Evolutionary conservation across 2,329 filamentous ascomycete genomes (phyloP).

Genomic region (Erysiphe neolycopersici): DNA sequence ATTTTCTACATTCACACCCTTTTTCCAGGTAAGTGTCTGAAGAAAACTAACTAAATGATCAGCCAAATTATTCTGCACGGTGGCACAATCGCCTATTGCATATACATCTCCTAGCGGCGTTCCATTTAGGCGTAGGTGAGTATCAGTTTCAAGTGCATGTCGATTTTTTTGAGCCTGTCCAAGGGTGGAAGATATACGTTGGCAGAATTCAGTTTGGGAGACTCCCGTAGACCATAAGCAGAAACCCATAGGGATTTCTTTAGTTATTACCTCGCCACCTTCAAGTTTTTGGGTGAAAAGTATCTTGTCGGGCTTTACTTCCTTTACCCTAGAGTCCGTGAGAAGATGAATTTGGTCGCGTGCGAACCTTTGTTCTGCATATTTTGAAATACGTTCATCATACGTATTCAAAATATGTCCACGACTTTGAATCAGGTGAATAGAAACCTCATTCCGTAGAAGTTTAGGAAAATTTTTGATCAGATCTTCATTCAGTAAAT

Average conservation of each 20-base stretch:
- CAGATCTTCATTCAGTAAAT: slow-evolving; percentile 88
- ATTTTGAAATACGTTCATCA: slow-evolving; percentile 77
- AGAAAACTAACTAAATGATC: slow-evolving; percentile 80
- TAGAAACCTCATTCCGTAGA: slow-evolving; percentile 89
- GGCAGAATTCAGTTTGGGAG: slow-evolving; percentile 55
- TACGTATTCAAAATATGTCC: slow-evolving; percentile 96
- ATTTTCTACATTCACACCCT: slow-evolving; percentile 69
- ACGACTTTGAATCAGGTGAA: slow-evolving; percentile 86
- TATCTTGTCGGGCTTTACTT: slow-evolving; percentile 61
- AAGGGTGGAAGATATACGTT: slow-evolving; percentile 52
- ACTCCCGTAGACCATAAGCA: slow-evolving; percentile 97
- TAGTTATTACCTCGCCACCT: slow-evolving; percentile 48
- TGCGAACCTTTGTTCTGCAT: slow-evolving; percentile 71
- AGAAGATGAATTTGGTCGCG: slow-evolving; percentile 79
- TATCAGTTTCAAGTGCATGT: slow-evolving; percentile 82
- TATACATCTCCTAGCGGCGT: slow-evolving; percentile 86
- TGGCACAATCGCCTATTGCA: slow-evolving; percentile 84
- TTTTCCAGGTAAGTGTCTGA: slow-evolving; percentile 71
- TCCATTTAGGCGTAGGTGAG: slow-evolving; percentile 69
- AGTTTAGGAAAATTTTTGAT: slow-evolving; percentile 61
- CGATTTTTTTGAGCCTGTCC: slow-evolving; percentile 55
- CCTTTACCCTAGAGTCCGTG: slow-evolving; percentile 79
- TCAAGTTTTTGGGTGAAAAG: slow-evolving; percentile 63
- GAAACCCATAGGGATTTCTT: slow-evolving; percentile 87
- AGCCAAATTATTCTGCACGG: slow-evolving; percentile 90